Base-by-base conservation (phyloP, 2,329 filamentous ascomycete genomes). In the Lachnum nothofagi region DNA sequence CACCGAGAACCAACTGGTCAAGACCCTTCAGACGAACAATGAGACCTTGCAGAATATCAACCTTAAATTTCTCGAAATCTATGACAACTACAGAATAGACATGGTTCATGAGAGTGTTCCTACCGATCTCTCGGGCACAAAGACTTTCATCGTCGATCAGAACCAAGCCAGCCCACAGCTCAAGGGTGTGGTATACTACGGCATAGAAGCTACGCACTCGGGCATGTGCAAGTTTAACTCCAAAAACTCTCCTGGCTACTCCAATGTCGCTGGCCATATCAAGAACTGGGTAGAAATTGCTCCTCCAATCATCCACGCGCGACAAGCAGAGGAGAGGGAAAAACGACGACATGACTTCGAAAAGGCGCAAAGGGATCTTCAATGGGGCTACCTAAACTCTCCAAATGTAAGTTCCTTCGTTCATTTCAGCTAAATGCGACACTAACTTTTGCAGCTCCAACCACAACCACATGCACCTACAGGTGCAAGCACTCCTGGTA, bases 81-180 rank as follows among this genome's bases (percentile, higher is more conserved):
- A 86, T 54, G 77, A 80, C 48, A 75, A 81, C 1, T 89, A 87
- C 61, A 77, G 80, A 55, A 81, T 90, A 43, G 85, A 86, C 60
- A 88, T 89, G 76, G 86, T 82, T 31, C 85, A 89, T 47, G 86
- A 91, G 62, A 83, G 82, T 39, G 79, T 83, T 57, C 84, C 83
- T 53, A 87, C 84, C 0, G 80, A 88, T 54, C 60, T 89, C 29
- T 83, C 78, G 57, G 80, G 79, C 2, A 80, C 80, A 1, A 81
- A 70, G 60, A 61, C 75, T 45, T 69, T 86, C 51, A 77, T 91
- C 31, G 86, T 91, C 2, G 84, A 88, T 50, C 74, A 85, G 46
- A 72, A 72, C 40, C 88, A 85, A 1, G 86, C 86, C 1, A 78
- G 82, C 16, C 86, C 86, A 0, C 78, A 80, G 46, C 70, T 87